These are phyloP conservation scores for Phyllosticta ampelicida DNA, from an alignment of 2,329 filamentous ascomycete genomes.

Conservation along the genomic window DNA sequence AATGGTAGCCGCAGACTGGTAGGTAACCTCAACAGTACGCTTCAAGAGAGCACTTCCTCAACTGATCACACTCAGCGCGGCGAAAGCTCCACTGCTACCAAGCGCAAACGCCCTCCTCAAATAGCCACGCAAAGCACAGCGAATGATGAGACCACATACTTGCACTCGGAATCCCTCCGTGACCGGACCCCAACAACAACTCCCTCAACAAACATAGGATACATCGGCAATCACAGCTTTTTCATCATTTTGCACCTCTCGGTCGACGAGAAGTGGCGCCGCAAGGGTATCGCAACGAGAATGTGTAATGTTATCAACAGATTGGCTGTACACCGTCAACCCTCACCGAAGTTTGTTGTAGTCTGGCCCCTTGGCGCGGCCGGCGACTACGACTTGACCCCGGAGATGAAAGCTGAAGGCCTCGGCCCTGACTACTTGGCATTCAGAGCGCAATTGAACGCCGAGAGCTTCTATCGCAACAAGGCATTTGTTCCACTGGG, in stretches of 20 bases:
- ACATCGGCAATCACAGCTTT: constrained; percentile 3
- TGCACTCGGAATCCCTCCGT: no score
- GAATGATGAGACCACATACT: no score
- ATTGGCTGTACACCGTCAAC: neutral
- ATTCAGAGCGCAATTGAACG: neutral
- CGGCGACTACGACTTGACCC: neutral
- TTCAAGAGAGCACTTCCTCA: no score
- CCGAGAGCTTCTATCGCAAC: neutral
- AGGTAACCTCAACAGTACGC: no score
- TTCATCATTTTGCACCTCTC: neutral
- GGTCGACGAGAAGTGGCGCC: neutral
- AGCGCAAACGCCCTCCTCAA: no score
- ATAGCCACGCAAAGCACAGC: no score
- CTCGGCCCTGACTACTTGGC: neutral
- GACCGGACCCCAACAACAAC: no score
- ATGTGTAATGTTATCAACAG: neutral
- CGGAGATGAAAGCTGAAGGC: neutral
- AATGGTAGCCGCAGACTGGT: no score
- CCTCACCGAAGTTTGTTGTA: neutral
- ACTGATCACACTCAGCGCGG: no score
- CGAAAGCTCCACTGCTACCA: no score
- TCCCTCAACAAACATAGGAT: no score
- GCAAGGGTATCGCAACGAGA: neutral
- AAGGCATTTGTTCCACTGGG: neutral
- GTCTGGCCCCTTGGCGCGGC: neutral